Base-by-base conservation (phyloP, 2,329 filamentous ascomycete species). In the Didymella segeticola region DNA sequence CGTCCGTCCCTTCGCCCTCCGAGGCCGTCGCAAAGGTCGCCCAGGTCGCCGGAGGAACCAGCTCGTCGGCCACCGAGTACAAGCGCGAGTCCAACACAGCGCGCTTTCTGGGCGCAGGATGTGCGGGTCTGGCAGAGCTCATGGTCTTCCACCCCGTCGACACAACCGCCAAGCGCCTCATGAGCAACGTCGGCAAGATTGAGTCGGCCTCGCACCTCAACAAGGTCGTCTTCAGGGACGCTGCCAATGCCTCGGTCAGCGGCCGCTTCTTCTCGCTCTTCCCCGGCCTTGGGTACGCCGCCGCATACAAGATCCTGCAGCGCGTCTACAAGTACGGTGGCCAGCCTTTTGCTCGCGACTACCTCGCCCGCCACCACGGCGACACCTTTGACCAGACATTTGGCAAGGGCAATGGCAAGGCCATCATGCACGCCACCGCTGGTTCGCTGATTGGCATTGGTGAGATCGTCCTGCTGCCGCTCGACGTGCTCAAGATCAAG, bases 401-500 rank as follows among this genome's bases (percentile, higher is more conserved):
- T 71, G 95, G 95, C 73, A 93, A 93, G 81, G 96, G 96, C 78
- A 97, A 91, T 30, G 95, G 95, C 77, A 98, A 99, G 83, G 93
- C 95, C 12, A 92, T 99, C 69, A 89, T 99, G 89, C 91, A 96
- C 80, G 96, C 95, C 19, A 96, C 91, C 45, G 95, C 95, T 60
- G 95, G 95, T 60, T 93, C 90, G 79, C 74, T 99, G 70, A 96
- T 99, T 71, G 95, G 95, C 69, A 96, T 99, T 68, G 95, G 95
- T 72, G 95, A 99, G 81, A 96, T 99, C 62, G 86, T 99, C 54
- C 86, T 99, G 25, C 85, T 99, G 33, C 95, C 95, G 34, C 86
- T 99, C 57, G 95, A 99, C 68, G 93, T 99, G 31, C 85, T 99
- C 60, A 99, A 99, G 86, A 99, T 99, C 82, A 99, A 99, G 86